A percentile compares a stretch with the other conserved stretches of the same genome.
phyloP scores from a whole-genome alignment of 495 filamentous ascomycete species.

The Lasiosphaeris hirsuta region DNA sequence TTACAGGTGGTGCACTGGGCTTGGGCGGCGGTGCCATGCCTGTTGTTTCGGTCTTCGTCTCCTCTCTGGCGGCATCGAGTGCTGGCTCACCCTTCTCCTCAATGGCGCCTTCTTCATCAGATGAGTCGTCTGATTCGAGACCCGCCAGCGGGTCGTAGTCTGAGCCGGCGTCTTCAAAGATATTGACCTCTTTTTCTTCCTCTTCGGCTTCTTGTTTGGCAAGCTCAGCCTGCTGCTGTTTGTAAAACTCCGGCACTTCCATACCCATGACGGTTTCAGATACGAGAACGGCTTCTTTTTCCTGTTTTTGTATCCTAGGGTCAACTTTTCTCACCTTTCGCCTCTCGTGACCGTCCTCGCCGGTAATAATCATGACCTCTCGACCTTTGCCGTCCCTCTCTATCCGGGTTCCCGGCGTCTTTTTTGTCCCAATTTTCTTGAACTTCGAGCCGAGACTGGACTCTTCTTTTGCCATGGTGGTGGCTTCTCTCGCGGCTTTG shows the following conservation, averaged over 20 bases:
- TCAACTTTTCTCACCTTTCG: constrained; percentile 68
- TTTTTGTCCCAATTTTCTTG: constrained; percentile 70
- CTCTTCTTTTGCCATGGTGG: constrained; percentile 53
- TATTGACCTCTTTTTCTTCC: constrained; percentile 63
- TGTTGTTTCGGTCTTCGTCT: constrained; percentile 13
- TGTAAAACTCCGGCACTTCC: constrained; percentile 66
- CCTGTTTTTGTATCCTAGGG: constrained; percentile 27
- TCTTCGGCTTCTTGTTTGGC: constrained; percentile 37
- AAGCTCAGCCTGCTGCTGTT: constrained; percentile 32
- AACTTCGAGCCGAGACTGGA: constrained; percentile 70
- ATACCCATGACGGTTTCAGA: constrained; percentile 73
- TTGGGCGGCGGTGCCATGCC: constrained; percentile 45
- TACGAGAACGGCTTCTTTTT: constrained; percentile 54
- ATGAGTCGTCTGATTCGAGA: constrained; percentile 54
- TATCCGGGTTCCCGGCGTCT: constrained; percentile 60
- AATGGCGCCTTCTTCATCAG: constrained; percentile 25
- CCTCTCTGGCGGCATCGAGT: background rate
- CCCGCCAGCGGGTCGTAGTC: constrained; percentile 87
- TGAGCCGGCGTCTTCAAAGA: constrained; percentile 82
- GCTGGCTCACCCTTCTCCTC: constrained; percentile 15
- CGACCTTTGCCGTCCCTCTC: constrained; percentile 72
- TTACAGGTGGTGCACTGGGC: constrained; percentile 25
- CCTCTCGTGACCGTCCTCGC: constrained; percentile 84
- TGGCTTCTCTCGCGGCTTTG: constrained; percentile 63
- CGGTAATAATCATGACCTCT: constrained; percentile 81